These are phyloP conservation scores for Blastomyces parvus DNA, from an alignment of 2,329 filamentous ascomycete genomes.

Conservation along the genomic window DNA sequence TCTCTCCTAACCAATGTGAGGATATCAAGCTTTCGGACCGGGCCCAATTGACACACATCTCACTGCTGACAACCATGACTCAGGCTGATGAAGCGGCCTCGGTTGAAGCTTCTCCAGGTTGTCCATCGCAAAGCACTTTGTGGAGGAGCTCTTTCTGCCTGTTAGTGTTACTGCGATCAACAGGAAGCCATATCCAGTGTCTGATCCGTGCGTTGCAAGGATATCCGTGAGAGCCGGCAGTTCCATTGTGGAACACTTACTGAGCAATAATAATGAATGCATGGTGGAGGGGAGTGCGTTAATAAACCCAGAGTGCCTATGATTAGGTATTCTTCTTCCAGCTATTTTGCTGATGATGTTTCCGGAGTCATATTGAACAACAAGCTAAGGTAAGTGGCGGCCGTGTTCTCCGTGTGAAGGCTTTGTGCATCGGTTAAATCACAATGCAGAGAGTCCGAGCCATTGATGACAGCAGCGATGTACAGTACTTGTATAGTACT, in stretches of 20 bases:
- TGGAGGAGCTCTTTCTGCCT: not conserved
- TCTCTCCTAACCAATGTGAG: not conserved
- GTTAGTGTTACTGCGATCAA: too few relatives aligned
- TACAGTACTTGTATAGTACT: not conserved
- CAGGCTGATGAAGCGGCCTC: not conserved
- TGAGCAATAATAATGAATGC: too few relatives aligned
- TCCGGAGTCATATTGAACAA: too few relatives aligned
- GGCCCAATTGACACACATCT: not conserved
- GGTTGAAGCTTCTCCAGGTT: not conserved
- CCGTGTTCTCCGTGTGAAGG: too few relatives aligned
- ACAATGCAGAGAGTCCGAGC: too few relatives aligned
- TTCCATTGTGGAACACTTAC: not conserved
- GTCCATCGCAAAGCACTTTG: not conserved
- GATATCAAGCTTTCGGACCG: not conserved
- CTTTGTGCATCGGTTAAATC: too few relatives aligned
- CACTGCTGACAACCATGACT: not conserved
- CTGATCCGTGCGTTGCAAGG: slow-evolving; percentile 4
- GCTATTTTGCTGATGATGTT: too few relatives aligned
- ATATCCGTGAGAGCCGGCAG: not conserved
- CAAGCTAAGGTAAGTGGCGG: too few relatives aligned
- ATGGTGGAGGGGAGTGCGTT: too few relatives aligned
- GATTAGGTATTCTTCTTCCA: too few relatives aligned
- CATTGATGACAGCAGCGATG: too few relatives aligned
- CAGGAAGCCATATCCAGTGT: not conserved
- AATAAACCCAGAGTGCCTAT: too few relatives aligned